These are phyloP conservation scores for Boletus fagicola DNA, from an alignment of 768 basidiomycete species.

Conservation along the genomic window DNA sequence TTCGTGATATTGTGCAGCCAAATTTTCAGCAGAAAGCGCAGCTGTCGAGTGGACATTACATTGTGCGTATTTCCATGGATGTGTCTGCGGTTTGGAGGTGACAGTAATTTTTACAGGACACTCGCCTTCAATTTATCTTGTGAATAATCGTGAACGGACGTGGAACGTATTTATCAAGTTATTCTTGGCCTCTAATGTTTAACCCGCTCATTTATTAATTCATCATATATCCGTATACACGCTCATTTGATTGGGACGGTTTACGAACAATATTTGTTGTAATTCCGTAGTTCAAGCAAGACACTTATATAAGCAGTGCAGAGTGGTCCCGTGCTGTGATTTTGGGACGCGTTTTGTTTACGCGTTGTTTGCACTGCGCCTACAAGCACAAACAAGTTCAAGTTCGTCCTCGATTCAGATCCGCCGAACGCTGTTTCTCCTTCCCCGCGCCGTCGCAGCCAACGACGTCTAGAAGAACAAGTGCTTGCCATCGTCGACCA, in stretches of 20 bases:
- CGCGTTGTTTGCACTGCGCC: conserved; percentile 30
- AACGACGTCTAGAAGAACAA: conserved; percentile 16
- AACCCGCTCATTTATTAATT: not conserved
- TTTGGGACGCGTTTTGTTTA: conserved; percentile 28
- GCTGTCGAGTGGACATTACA: conserved; percentile 68
- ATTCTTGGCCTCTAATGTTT: not conserved
- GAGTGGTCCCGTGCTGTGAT: conserved; percentile 22
- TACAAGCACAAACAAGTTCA: conserved; percentile 37
- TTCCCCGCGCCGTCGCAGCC: conserved; percentile 17
- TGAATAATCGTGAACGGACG: conserved; percentile 11
- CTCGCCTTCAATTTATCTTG: conserved; percentile 30
- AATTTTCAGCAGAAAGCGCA: conserved; percentile 72
- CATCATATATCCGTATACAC: not conserved
- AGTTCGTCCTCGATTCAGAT: conserved; percentile 23
- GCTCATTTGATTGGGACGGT: not conserved
- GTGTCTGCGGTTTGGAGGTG: not conserved
- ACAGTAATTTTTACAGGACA: conserved; percentile 22
- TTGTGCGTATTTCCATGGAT: conserved; percentile 37
- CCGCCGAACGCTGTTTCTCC: conserved; percentile 15
- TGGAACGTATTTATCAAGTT: not conserved
- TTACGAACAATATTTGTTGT: not conserved
- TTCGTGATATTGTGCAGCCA: conserved; percentile 58
- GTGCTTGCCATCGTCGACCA: conserved; percentile 23
- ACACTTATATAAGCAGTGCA: not conserved
- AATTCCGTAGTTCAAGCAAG: not conserved